Evolutionary conservation across 345 rosid species (phyloP).

Genomic region (Citrus medica): DNA sequence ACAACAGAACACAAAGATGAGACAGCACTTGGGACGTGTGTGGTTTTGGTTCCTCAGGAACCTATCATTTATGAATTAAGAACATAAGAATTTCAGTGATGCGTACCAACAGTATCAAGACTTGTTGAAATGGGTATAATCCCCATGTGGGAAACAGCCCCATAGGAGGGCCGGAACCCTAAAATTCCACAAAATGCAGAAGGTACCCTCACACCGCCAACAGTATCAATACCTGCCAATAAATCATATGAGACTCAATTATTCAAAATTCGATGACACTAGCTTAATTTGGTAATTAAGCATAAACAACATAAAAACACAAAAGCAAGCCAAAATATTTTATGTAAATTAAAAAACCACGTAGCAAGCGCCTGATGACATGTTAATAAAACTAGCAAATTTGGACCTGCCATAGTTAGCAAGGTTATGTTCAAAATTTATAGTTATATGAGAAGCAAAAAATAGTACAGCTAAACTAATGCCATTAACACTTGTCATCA

Average conservation of each 20-base stretch:
- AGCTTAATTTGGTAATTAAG: background rate
- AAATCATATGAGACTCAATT: slow-evolving; percentile 3
- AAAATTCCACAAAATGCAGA: slow-evolving; percentile 79
- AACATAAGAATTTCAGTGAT: background rate
- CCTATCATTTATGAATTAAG: background rate
- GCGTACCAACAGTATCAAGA: slow-evolving; percentile 87
- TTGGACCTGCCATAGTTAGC: background rate
- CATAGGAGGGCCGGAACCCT: slow-evolving; percentile 84
- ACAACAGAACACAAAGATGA: background rate
- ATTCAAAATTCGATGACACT: background rate
- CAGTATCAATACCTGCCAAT: slow-evolving; percentile 74
- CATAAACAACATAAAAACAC: background rate
- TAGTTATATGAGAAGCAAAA: background rate
- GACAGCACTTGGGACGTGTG: background rate
- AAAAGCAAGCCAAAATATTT: background rate
- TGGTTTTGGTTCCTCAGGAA: background rate
- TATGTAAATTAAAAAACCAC: background rate
- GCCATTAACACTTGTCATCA: background rate
- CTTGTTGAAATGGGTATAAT: slow-evolving; percentile 65
- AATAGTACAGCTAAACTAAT: background rate
- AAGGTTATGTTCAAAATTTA: background rate
- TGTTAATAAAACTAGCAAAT: background rate
- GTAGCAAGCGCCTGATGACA: background rate
- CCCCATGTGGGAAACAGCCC: slow-evolving; percentile 59
- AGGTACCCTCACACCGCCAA: slow-evolving; percentile 93